Evolutionary conservation across 768 basidiomycete species (phyloP), one percentile per base, ranked within the genome.

Genomic region (Lactarius hengduanensis): DNA sequence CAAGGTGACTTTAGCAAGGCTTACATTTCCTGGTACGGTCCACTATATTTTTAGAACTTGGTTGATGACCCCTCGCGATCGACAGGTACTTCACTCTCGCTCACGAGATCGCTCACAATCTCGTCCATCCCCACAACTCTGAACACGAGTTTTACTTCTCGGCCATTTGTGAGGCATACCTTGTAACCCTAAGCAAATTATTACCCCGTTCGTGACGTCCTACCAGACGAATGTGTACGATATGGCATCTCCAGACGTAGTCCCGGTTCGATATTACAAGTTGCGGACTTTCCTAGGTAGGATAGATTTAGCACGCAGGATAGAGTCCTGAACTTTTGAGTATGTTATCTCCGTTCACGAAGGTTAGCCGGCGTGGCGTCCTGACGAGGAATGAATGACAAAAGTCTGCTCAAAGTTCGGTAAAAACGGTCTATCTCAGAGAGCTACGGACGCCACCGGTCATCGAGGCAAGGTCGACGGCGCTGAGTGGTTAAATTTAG

Each of bases 71-170:
- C 20, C 28, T 40, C 4, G 9, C 34, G 9, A 34, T 10, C 34
- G 26, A 9, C 69, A 90, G 91, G 91, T 99, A 90, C 76, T 93
- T 96, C 72, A 89, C 91, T 0, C 81, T 97, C 16, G 94, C 96
- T 0, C 96, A 97, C 74, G 94, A 94, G 73, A 91, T 94, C 70
- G 92, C 92, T 10, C 95, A 98, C 76, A 98, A 96, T 73, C 79
- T 97, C 2, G 89, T 96, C 18, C 82, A 86, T 50, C 84, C 86
- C 0, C 96, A 97, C 72, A 95, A 96, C 74, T 88, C 92, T 1
- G 89, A 95, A 73, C 95, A 96, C 70, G 93, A 94, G 69, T 98
- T 97, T 76, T 97, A 93, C 76, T 95, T 96, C 72, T 93, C 93
- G 34, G 87, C 91, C 7, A 90, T 98, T 22, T 92, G 91, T 69